These are phyloP conservation scores for Piromyces sp. DNA, from an alignment of 192 early-diverging fungal genomes.

Conservation along the genomic window DNA sequence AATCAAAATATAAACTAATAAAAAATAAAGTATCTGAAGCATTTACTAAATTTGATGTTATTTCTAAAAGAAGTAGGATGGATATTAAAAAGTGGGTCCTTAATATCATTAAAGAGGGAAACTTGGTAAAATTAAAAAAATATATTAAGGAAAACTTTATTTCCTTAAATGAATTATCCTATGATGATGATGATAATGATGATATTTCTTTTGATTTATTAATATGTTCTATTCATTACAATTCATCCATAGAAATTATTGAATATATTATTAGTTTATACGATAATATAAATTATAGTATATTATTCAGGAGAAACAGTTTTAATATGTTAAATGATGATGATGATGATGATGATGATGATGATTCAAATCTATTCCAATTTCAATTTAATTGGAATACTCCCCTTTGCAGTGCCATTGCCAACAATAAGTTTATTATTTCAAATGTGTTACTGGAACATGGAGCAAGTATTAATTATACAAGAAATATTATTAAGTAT, in stretches of 20 bases:
- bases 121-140: neutral
- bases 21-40: neutral
- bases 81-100: neutral
- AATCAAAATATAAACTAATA: neutral
- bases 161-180: neutral
- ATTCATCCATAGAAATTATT: neutral
- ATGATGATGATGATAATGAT: neutral
- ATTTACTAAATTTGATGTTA: neutral
- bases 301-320: too few species aligned
- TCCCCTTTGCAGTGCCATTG: neutral
- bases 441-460: neutral
- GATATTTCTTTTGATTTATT: neutral
- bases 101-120: neutral
- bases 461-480: neutral
- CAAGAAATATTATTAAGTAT: neutral
- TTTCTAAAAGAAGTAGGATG: neutral
- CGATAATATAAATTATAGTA: neutral
- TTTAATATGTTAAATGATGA: too few species aligned
- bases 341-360: too few species aligned
- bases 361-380: too few species aligned
- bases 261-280: neutral
- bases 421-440: neutral
- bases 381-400: neutral
- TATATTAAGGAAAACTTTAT: neutral
- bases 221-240: neutral